Conservation (phyloP, 495 filamentous ascomycete genomes). For the Penicillium diatomitis region DNA sequence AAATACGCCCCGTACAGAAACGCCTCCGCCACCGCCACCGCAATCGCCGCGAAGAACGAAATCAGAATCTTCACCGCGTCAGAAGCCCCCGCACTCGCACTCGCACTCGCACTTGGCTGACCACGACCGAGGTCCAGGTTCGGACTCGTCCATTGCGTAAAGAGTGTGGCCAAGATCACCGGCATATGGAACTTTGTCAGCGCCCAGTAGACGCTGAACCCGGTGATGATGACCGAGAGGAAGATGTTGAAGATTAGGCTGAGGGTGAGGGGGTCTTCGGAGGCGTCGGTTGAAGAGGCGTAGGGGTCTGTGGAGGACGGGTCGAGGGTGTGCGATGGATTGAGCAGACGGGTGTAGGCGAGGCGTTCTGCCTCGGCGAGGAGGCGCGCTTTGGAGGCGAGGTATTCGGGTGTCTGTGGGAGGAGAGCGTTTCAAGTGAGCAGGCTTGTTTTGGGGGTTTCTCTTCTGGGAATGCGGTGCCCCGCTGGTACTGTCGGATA, state of each 20-base stretch:
- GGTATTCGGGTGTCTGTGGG: slow-evolving; percentile 71
- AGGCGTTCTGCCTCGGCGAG: slow-evolving; percentile 70
- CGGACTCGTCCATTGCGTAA: slow-evolving; percentile 57
- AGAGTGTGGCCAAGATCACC: slow-evolving; percentile 12
- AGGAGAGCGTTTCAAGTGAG: background rate
- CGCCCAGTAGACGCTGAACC: slow-evolving; percentile 38
- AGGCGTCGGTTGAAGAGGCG: background rate
- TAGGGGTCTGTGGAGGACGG: slow-evolving; percentile 36
- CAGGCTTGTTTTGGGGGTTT: background rate
- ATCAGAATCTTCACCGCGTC: slow-evolving; percentile 33
- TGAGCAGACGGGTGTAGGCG: slow-evolving; percentile 66
- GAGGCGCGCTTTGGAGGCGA: slow-evolving; percentile 78
- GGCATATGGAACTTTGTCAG: slow-evolving; percentile 48
- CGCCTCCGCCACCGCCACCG: slow-evolving; percentile 80
- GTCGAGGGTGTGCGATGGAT: slow-evolving; percentile 28
- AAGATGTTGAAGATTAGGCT: slow-evolving; percentile 41
- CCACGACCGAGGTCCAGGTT: slow-evolving; percentile 19
- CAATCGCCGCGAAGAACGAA: slow-evolving; percentile 28
- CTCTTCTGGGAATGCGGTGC: background rate
- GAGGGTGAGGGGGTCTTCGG: slow-evolving; percentile 27
- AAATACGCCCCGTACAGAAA: slow-evolving; percentile 83
- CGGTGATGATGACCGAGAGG: slow-evolving; percentile 37
- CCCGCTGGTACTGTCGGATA: background rate
- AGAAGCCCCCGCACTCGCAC: slow-evolving; percentile 9
- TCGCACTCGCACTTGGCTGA: background rate